phyloP scores from a whole-genome alignment of 1,139 yeast genomes.

The Yamadazyma blattariae region DNA sequence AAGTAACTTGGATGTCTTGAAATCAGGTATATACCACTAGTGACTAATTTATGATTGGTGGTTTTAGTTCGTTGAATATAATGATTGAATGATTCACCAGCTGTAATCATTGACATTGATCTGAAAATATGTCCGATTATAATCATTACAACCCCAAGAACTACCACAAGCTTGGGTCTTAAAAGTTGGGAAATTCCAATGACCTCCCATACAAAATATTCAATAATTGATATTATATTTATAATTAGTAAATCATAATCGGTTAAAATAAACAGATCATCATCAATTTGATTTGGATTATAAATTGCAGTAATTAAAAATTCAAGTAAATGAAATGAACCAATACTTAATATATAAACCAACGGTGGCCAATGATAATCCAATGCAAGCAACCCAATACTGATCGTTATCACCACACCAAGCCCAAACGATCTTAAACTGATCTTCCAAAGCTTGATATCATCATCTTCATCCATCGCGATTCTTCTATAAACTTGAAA shows the following conservation, averaged over 20 bases:
- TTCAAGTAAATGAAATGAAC: conserved; percentile 77
- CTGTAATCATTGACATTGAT: conserved; percentile 81
- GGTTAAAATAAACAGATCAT: conserved; percentile 73
- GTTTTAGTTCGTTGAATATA: conserved; percentile 55
- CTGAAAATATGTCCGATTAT: conserved; percentile 65
- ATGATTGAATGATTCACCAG: conserved; percentile 87
- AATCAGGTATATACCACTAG: conserved; percentile 63
- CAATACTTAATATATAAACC: conserved; percentile 50
- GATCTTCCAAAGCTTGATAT: too few species aligned
- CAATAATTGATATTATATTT: conserved; percentile 38
- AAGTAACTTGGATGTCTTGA: conserved; percentile 87
- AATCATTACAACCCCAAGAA: conserved; percentile 46
- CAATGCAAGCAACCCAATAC: conserved; percentile 6
- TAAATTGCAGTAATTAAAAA: conserved; percentile 73
- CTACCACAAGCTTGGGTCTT: too few species aligned
- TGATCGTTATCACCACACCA: conserved; percentile 24
- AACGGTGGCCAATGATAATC: conserved; percentile 7
- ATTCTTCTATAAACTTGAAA: too few species aligned
- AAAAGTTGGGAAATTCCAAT: background rate
- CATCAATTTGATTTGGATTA: conserved; percentile 63
- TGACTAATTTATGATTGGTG: conserved; percentile 62
- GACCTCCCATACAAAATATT: conserved; percentile 16
- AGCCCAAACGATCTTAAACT: conserved; percentile 30
- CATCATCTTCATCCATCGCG: too few species aligned
- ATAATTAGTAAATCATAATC: conserved; percentile 73